A percentile compares a stretch with the other conserved stretches of the same genome.
Conservation (phyloP, 495 filamentous ascomycete species). For the Xylona heveae region DNA sequence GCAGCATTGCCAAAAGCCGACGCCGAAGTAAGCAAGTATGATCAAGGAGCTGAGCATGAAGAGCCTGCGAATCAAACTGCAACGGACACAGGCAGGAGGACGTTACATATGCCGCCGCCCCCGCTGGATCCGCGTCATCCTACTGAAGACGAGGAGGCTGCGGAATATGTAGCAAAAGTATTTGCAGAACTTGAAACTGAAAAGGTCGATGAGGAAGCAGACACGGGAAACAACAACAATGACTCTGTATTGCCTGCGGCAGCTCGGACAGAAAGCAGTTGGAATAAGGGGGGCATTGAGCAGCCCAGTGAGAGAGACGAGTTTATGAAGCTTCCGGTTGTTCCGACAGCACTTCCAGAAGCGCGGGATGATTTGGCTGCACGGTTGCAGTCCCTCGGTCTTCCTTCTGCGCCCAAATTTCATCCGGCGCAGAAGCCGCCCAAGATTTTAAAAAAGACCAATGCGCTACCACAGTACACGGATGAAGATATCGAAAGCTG, state of each 20-base stretch:
- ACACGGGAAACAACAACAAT: neutral
- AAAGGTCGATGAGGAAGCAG: neutral
- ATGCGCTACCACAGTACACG: too few species aligned
- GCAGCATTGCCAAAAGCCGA: neutral
- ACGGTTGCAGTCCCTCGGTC: neutral
- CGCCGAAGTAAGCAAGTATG: neutral
- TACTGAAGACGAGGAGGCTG: neutral
- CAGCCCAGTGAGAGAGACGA: neutral
- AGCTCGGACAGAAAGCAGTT: too few species aligned
- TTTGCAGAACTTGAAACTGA: neutral
- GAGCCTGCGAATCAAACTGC: neutral
- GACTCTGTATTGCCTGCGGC: neutral
- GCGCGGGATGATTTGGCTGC: neutral
- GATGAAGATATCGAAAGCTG: neutral
- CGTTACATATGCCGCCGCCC: too few species aligned
- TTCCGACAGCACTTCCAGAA: too few species aligned
- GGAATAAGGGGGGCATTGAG: too few species aligned
- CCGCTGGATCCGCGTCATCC: neutral
- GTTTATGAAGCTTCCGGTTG: neutral
- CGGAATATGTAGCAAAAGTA: neutral
- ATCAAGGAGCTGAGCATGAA: neutral
- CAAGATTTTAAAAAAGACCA: neutral
- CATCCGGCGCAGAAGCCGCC: neutral
- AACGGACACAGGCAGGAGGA: neutral
- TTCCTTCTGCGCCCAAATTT: neutral